A percentile compares a stretch with the other conserved stretches of the same genome.
Evolutionary conservation across 1,139 yeast species (phyloP).

Genomic region (Debaryomyces coudertii): DNA sequence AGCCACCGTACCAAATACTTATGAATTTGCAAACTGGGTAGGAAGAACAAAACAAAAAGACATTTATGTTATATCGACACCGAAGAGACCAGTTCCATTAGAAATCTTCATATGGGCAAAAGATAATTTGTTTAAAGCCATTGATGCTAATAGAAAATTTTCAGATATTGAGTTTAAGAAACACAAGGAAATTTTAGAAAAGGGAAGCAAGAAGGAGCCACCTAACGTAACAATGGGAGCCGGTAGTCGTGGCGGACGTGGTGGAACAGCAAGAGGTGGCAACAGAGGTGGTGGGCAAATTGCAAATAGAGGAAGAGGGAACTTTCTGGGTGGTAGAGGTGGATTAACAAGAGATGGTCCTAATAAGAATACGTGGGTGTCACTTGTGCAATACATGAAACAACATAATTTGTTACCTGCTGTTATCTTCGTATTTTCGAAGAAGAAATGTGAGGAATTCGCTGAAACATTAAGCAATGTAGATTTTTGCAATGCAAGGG

Average conservation of each 20-base stretch:
- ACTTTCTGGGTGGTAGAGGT: conserved; percentile 31
- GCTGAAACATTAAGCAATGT: conserved; percentile 76
- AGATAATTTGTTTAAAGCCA: conserved; percentile 64
- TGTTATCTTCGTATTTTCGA: conserved; percentile 90
- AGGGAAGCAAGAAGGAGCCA: conserved; percentile 36
- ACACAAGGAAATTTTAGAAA: conserved; percentile 58
- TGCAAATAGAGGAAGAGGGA: conserved; percentile 30
- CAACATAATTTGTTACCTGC: conserved; percentile 78
- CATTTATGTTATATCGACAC: conserved; percentile 92
- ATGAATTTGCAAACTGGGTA: conserved; percentile 98
- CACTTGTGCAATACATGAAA: conserved; percentile 72
- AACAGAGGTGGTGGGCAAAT: conserved; percentile 32
- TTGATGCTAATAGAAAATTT: conserved; percentile 74
- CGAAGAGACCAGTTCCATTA: conserved; percentile 93
- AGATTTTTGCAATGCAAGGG: conserved; percentile 81
- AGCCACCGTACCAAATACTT: conserved; percentile 97
- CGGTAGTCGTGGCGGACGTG: conserved; percentile 50
- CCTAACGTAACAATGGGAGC: conserved; percentile 43
- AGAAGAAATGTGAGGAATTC: conserved; percentile 89
- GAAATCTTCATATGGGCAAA: conserved; percentile 86
- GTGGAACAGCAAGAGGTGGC: conserved; percentile 49
- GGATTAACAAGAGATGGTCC: conserved; percentile 65
- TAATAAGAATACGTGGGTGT: conserved; percentile 75
- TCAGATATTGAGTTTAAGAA: conserved; percentile 63
- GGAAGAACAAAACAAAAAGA: conserved; percentile 96